Evolutionary conservation across 2,329 filamentous ascomycete genomes (phyloP).

Genomic region (Macrophomina pseudophaseolina): DNA sequence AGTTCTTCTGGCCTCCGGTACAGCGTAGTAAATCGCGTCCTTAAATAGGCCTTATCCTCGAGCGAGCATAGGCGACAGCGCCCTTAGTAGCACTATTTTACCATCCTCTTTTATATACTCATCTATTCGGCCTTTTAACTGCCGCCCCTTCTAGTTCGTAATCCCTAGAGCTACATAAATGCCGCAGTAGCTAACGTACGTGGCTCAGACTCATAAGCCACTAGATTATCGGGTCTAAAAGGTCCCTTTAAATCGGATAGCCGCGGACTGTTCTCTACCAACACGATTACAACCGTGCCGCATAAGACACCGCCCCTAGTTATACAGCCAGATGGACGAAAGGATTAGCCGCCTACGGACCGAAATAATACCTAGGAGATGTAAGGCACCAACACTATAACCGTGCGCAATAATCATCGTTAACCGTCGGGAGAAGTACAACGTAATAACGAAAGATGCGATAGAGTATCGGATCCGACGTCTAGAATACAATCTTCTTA

Average conservation of each 20-base stretch:
- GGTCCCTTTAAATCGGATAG: not conserved
- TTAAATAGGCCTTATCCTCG: not conserved
- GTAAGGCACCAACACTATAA: not conserved
- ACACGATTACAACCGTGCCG: not conserved
- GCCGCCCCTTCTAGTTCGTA: not conserved
- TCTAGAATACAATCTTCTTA: not conserved
- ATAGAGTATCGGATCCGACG: not conserved
- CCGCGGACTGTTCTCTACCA: not conserved
- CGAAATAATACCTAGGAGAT: not conserved
- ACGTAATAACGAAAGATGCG: not conserved
- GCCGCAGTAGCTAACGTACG: not conserved
- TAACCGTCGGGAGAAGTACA: not conserved
- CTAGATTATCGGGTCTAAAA: not conserved
- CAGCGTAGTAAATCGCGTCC: not conserved
- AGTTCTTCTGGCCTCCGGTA: not conserved
- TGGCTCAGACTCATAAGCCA: not conserved
- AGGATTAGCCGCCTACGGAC: not conserved
- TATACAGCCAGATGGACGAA: too few relatives aligned
- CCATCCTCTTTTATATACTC: not conserved
- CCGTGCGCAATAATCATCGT: not conserved
- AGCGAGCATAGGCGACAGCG: not conserved
- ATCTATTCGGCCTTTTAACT: not conserved
- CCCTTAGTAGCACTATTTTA: not conserved
- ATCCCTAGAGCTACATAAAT: conserved; percentile 1
- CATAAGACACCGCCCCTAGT: not conserved